Percentiles rank a stretch among this genome's conserved stretches.
phyloP scores from a whole-genome alignment of 805 yeast genomes.

The Pichia scutulata region DNA sequence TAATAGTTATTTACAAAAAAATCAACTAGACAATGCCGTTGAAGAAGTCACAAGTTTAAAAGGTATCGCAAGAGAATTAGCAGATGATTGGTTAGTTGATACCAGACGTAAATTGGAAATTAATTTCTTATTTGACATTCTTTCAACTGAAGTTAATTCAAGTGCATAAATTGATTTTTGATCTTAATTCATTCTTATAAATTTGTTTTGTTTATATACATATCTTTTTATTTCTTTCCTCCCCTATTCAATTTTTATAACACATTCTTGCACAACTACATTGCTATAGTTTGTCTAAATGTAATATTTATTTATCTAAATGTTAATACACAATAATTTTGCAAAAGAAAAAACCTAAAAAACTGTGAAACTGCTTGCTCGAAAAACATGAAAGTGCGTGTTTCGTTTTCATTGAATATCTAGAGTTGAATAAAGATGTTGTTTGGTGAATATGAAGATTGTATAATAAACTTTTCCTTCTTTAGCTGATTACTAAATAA shows the following conservation, averaged over 20 bases:
- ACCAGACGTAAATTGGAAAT: conserved; percentile 86
- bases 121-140: conserved; percentile 64
- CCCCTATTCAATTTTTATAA: background rate
- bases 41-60: conserved; percentile 84
- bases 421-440: too few relatives aligned
- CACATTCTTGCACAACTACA: background rate
- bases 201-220: too few relatives aligned
- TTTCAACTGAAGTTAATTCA: conserved; percentile 58
- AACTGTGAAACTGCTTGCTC: too few relatives aligned
- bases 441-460: too few relatives aligned
- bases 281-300: background rate
- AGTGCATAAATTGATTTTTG: conserved; percentile 3
- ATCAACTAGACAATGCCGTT: conserved; percentile 79
- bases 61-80: conserved; percentile 89
- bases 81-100: conserved; percentile 86
- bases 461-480: background rate
- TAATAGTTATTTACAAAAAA: conserved; percentile 61
- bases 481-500: too few relatives aligned
- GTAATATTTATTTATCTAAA: background rate
- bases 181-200: background rate
- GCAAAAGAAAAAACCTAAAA: background rate
- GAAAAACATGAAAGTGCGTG: background rate
- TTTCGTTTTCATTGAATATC: background rate
- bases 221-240: background rate
- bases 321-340: background rate